Evolutionary conservation across 805 yeast species (phyloP).

Genomic region (Kodamaea kaohsiungensis): DNA sequence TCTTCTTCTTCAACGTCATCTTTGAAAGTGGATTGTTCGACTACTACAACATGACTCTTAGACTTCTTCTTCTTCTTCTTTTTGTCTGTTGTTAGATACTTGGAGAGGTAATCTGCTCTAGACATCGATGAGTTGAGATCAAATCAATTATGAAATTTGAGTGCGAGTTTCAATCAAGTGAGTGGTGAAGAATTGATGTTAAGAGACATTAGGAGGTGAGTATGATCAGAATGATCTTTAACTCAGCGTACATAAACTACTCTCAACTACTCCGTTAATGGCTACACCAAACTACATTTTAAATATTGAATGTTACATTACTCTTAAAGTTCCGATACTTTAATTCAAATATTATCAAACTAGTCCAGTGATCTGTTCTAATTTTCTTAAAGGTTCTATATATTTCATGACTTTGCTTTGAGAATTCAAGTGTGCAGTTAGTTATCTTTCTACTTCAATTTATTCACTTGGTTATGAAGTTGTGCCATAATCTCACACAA

Average conservation of each 20-base stretch:
- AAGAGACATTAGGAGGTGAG: no score
- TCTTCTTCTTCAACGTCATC: neutral
- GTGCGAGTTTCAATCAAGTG: neutral
- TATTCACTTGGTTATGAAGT: slow-evolving; percentile 47
- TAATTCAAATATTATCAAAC: neutral
- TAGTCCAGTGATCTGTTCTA: neutral
- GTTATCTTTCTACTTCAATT: slow-evolving; percentile 11
- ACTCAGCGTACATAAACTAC: no score
- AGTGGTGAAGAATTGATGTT: no score
- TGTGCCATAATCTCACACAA: slow-evolving; percentile 73
- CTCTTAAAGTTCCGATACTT: neutral
- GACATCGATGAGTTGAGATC: slow-evolving; percentile 11
- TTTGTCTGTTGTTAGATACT: slow-evolving; percentile 23
- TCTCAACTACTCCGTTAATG: no score
- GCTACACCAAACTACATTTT: neutral
- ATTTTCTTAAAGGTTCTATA: neutral
- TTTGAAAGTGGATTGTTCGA: slow-evolving; percentile 10
- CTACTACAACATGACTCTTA: slow-evolving; percentile 7
- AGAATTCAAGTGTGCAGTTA: no score
- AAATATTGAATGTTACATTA: neutral
- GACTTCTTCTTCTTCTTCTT: slow-evolving; percentile 18
- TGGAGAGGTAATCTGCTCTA: slow-evolving; percentile 35
- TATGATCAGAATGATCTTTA: no score
- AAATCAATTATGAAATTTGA: neutral
- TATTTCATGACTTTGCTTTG: no score